Conservation (phyloP, 306 rosid species). For the Sindora glabra region DNA sequence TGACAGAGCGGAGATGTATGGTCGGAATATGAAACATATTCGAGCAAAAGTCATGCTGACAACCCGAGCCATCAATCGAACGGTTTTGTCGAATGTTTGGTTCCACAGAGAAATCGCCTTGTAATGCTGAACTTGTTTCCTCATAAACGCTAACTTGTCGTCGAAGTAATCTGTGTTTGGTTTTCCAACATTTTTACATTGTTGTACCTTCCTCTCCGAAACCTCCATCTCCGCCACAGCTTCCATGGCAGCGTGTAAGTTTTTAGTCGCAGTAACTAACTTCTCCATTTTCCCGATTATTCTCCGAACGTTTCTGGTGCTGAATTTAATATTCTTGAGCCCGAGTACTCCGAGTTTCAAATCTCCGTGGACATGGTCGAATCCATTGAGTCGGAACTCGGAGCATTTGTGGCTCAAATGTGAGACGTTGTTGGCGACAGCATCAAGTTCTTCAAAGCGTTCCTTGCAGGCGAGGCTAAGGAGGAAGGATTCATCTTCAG, state of each 20-base stretch:
- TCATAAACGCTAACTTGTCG: conserved; percentile 16
- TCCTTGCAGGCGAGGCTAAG: conserved; percentile 59
- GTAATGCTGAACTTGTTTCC: conserved; percentile 34
- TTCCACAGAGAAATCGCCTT: conserved; percentile 63
- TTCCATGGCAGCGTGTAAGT: conserved; percentile 38
- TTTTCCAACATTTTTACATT: conserved; percentile 15
- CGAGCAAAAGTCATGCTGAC: conserved; percentile 42
- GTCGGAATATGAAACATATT: conserved; percentile 31
- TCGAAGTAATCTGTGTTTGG: conserved; percentile 26
- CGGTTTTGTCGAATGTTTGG: conserved; percentile 39
- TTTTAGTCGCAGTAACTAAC: conserved; percentile 18
- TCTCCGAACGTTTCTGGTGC: not conserved
- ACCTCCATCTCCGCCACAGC: conserved; percentile 32
- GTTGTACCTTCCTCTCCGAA: conserved; percentile 33
- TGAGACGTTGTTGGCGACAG: conserved; percentile 35
- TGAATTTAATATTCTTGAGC: conserved; percentile 18
- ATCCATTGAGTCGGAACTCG: conserved; percentile 4
- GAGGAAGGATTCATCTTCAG: conserved; percentile 40
- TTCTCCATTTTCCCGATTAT: conserved; percentile 42
- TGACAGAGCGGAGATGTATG: no score
- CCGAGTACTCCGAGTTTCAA: conserved; percentile 21
- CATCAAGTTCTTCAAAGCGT: conserved; percentile 51
- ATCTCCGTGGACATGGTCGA: conserved; percentile 25
- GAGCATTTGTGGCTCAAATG: conserved; percentile 34
- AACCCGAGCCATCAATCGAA: conserved; percentile 41